Evolutionary conservation across 306 rosid species (phyloP), one percentile per base, ranked within the genome.

Genomic region (Pyrus bretschneideri): DNA sequence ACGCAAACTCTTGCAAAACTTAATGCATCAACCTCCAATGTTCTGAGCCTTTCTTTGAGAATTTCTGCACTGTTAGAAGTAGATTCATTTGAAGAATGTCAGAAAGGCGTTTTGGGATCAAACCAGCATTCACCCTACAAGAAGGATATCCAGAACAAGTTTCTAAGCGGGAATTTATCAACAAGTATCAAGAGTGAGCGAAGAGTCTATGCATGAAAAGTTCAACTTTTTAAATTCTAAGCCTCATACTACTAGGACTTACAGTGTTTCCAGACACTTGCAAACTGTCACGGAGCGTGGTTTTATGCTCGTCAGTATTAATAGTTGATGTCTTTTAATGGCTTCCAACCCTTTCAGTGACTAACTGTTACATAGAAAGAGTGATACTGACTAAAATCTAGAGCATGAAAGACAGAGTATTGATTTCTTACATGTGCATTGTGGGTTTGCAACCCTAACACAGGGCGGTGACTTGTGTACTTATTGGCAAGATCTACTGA

Each of bases 61-160:
- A 77, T 70, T 31, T 62, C 70, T 29, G 70, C 42, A 6, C 40
- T 44, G 63, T 69, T 71, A 25, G 19, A 70, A 70, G 81, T 45
- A n/a, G 74, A 60, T 55, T 67, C 74, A 38, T 67, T 42, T 22
- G 72, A 67, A 67, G 80, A 35, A 54, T 60, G 31, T 1, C 6
- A 3, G 3, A 11, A 22, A 23, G 70, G 76, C 10, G 30, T n/a
- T 77, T 60, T 77, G 70, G 70, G 63, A 13, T 77, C 61, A 61
- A 77, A 77, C 81, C 81, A 77, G 70, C 81, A 60, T 60, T 77
- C 81, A 30, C 73, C 81, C 76, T 70, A 63, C 49, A 70, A 45
- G 49, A 29, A 21, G 3, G 22, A 22, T 38, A 45, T 18, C 45
- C 59, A 8, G 23, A 67, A 57, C 18, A 15, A 38, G 49, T 19